phyloP scores from a whole-genome alignment of 2,329 filamentous ascomycete genomes.

The Escovopsis sp. region DNA sequence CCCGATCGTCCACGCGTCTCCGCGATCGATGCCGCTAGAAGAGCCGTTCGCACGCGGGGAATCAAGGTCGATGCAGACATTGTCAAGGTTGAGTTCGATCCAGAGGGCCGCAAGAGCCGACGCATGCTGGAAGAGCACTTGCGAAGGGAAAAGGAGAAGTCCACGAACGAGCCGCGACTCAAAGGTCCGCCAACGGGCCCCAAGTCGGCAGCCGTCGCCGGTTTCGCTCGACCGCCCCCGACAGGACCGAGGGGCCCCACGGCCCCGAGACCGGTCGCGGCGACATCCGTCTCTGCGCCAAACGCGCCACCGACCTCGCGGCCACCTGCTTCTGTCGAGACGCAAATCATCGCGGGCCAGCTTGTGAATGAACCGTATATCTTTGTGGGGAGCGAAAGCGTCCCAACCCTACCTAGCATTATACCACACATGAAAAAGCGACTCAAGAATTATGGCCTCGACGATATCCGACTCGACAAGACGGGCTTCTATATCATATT shows the following conservation, averaged over 20 bases:
- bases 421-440: constrained; percentile 82
- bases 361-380: constrained; percentile 75
- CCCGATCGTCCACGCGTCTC: constrained; percentile 31
- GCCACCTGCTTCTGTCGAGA: constrained; percentile 41
- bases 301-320: constrained; percentile 11
- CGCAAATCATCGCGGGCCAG: constrained; percentile 48
- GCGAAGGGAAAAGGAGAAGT: constrained; percentile 49
- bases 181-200: constrained; percentile 24
- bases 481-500: constrained; percentile 91
- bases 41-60: constrained; percentile 61
- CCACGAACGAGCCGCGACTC: constrained; percentile 23
- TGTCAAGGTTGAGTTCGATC: constrained; percentile 76
- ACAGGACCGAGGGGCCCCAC: constrained; percentile 80
- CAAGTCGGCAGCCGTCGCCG: constrained; percentile 14
- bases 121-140: constrained; percentile 63
- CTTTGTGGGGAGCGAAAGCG: constrained; percentile 72
- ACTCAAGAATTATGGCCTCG: constrained; percentile 66
- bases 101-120: constrained; percentile 69
- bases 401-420: constrained; percentile 74
- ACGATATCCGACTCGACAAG: constrained; percentile 68
- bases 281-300: constrained; percentile 15
- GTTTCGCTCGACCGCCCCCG: constrained; percentile 44
- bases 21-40: constrained; percentile 67
- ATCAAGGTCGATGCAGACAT: constrained; percentile 63
- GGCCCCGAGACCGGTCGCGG: constrained; percentile 25